Evolutionary conservation across 2,329 filamentous ascomycete genomes (phyloP).

Genomic region (Coniochaeta prunicola): DNA sequence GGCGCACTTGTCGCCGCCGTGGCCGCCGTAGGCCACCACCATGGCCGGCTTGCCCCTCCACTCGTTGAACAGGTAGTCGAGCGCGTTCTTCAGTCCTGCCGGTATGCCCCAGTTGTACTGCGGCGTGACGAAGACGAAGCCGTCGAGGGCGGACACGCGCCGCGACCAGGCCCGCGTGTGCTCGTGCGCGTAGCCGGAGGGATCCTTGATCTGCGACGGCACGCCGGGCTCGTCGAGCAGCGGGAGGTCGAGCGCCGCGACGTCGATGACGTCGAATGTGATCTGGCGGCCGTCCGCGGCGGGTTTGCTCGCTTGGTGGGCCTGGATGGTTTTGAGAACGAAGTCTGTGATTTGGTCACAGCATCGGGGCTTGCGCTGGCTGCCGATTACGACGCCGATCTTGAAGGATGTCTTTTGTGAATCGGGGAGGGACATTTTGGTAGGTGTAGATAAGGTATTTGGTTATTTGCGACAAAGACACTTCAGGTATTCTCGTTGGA

Average conservation of each 20-base stretch:
- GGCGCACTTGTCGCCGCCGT: constrained; percentile 22
- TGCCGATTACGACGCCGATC: constrained; percentile 18
- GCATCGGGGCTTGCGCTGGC: constrained; percentile 15
- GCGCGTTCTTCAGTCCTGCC: constrained; percentile 41
- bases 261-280: constrained; percentile 18
- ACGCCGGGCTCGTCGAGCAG: constrained; percentile 26
- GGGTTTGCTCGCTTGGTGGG: constrained; percentile 1
- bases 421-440: background rate
- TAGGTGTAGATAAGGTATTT: background rate
- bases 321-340: constrained; percentile 11
- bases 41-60: constrained; percentile 39
- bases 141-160: constrained; percentile 21
- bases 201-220: constrained; percentile 19
- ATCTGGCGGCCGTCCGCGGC: background rate
- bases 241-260: constrained; percentile 24
- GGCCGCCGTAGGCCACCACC: constrained; percentile 40
- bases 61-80: constrained; percentile 44
- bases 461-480: background rate
- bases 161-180: constrained; percentile 27
- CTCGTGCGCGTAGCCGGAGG: constrained; percentile 21
- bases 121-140: constrained; percentile 22
- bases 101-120: constrained; percentile 42
- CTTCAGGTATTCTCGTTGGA: background rate
- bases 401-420: constrained; percentile 6
- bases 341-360: constrained; percentile 15